phyloP scores from a whole-genome alignment of 2,329 filamentous ascomycete species.

The Elsinoe batatas region DNA sequence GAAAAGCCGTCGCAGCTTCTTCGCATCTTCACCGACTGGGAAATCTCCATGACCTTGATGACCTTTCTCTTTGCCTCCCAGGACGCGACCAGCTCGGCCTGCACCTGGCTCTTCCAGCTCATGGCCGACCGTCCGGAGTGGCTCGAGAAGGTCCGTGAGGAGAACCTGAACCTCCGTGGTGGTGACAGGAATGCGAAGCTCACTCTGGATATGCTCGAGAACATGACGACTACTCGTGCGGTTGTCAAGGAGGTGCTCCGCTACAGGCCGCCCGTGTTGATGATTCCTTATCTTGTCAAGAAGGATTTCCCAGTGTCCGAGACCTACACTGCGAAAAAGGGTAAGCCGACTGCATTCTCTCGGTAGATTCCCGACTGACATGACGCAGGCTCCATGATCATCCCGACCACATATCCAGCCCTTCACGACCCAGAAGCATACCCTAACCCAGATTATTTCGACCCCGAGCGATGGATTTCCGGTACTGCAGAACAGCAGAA shows the following conservation, averaged over 20 bases:
- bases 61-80: conserved; percentile 96
- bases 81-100: conserved; percentile 88
- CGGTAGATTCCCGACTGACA: neutral
- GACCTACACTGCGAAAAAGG: conserved; percentile 85
- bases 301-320: conserved; percentile 87
- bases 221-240: conserved; percentile 79
- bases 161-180: conserved; percentile 69
- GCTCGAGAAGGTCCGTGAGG: conserved; percentile 79
- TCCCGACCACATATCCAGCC: conserved; percentile 82
- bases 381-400: conserved; percentile 66
- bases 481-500: conserved; percentile 82
- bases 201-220: conserved; percentile 78
- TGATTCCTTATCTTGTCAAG: conserved; percentile 93
- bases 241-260: conserved; percentile 85
- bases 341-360: conserved; percentile 27
- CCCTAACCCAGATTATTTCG: conserved; percentile 75
- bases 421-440: conserved; percentile 91
- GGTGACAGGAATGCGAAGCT: conserved; percentile 62
- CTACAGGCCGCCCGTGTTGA: conserved; percentile 90
- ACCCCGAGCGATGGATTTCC: conserved; percentile 83
- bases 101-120: conserved; percentile 91
- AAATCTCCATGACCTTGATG: conserved; percentile 88
- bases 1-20: conserved; percentile 77
- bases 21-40: conserved; percentile 78
- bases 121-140: conserved; percentile 90